Percentiles rank a stretch among this genome's conserved stretches.
Evolutionary conservation across 2,329 filamentous ascomycete genomes (phyloP).

Genomic region (Phaeomoniella chlamydospora): DNA sequence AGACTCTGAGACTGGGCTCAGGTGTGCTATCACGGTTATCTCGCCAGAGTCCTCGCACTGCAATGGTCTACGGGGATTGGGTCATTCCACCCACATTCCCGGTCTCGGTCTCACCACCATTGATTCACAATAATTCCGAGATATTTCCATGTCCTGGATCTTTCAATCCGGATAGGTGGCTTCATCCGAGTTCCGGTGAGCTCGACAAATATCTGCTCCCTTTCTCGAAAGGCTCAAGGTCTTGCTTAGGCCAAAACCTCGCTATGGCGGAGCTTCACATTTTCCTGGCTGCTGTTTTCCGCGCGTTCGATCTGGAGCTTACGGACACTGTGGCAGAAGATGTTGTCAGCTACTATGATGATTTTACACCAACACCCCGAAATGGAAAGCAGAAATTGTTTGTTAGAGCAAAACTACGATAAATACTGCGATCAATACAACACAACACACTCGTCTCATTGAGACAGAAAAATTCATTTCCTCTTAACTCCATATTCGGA

Average conservation of each 20-base stretch:
- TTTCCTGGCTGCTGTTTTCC: slow-evolving; percentile 7
- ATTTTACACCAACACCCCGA: too few species aligned
- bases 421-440: too few species aligned
- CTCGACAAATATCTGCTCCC: slow-evolving; percentile 6
- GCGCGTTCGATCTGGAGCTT: too few species aligned
- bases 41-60: slow-evolving; percentile 13
- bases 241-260: slow-evolving; percentile 15
- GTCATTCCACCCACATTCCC: slow-evolving; percentile 8
- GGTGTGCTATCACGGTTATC: slow-evolving; percentile 16
- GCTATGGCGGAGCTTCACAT: slow-evolving; percentile 13
- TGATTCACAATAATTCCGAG: slow-evolving; percentile 7
- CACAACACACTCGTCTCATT: too few species aligned
- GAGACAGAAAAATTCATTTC: too few species aligned
- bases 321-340: too few species aligned
- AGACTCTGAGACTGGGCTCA: slow-evolving; percentile 20
- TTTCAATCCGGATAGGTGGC: slow-evolving; percentile 6
- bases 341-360: too few species aligned
- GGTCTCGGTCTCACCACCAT: slow-evolving; percentile 13
- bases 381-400: too few species aligned
- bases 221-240: slow-evolving; percentile 11
- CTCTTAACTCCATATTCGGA: too few species aligned
- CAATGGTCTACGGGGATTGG: slow-evolving; percentile 7
- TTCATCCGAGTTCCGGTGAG: slow-evolving; percentile 13
- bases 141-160: slow-evolving; percentile 4
- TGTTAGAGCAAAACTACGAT: too few species aligned